Evolutionary conservation across 768 basidiomycete species (phyloP), one percentile per base, ranked within the genome.

Genomic region (Cystofilobasidium macerans): DNA sequence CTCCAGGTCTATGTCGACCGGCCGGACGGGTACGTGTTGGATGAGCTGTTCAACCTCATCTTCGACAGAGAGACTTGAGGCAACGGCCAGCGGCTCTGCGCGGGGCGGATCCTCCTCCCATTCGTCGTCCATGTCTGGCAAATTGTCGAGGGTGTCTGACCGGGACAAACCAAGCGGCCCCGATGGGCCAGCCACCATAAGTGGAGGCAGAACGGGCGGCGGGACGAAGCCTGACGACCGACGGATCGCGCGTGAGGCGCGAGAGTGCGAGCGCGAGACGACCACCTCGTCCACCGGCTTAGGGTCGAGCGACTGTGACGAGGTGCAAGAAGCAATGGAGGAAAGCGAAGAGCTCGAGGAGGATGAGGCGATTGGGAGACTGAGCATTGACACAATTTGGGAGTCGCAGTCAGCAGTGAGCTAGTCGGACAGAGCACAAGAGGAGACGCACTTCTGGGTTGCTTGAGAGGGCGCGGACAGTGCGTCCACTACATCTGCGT

Each of bases 211-310:
- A 14, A 35, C 11, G 24, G 62, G 62, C 1, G 62, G 62, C 13
- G 45, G 33, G 33, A 62, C n/a, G 18, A 62, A 38, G 12, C 62
- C 62, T 13, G 62, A 62, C 3, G 62, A 62, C 32, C 62, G 48
- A 9, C 62, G 47, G 18, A 35, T 20, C 7, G 62, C 62, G 13
- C 62, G 62, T 1, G 62, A 53, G 8, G 62, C 20, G 33, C 62
- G 62, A 20, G 62, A 62, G 13, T 54, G 62, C 16, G 62, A 62
- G 20, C 62, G 62, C 6, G 47, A 30, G 26, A 12, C 28, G 1
- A 42, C 22, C 14, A 40, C 6, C 5, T 43, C 38, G 6, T 60
- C 38, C 7, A 28, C 2, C 11, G 42, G 38, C 38, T 40, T 40
- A 8, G 38, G 58, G 26, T 28, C 5, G 30, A 42, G 32, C 18